Percentiles rank a stretch among this genome's conserved stretches.
These are phyloP conservation scores for Amanita exitialis DNA, from an alignment of 768 basidiomycete species.

Conservation along the genomic window DNA sequence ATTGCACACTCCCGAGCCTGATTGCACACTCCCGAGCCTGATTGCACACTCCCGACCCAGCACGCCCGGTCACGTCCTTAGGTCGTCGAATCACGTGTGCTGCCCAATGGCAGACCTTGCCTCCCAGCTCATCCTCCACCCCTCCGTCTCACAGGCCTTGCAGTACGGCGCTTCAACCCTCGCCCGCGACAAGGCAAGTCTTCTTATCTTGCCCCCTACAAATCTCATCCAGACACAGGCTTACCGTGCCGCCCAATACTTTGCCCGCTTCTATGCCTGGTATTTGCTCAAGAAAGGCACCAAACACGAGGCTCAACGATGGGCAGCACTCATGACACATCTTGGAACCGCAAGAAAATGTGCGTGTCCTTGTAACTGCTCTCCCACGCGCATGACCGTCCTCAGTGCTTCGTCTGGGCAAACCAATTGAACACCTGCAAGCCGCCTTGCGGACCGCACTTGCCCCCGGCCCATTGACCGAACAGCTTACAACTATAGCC, in stretches of 20 bases:
- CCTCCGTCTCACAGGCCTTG: slow-evolving; percentile 62
- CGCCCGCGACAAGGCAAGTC: slow-evolving; percentile 80
- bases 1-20: no score
- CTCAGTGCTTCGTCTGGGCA: slow-evolving; percentile 85
- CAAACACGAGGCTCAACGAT: slow-evolving; percentile 62
- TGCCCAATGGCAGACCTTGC: slow-evolving; percentile 39
- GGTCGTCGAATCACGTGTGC: slow-evolving; percentile 20
- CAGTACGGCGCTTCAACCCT: slow-evolving; percentile 73
- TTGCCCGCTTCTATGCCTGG: slow-evolving; percentile 85
- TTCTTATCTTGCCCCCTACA: not conserved
- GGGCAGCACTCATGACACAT: slow-evolving; percentile 79
- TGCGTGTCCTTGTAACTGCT: slow-evolving; percentile 23
- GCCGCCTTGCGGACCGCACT: slow-evolving; percentile 69
- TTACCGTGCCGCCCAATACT: slow-evolving; percentile 88
- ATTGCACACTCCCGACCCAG: no score
- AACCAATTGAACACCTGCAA: slow-evolving; percentile 90
- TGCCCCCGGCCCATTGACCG: slow-evolving; percentile 42
- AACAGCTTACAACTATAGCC: slow-evolving; percentile 71
- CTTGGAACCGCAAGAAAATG: slow-evolving; percentile 82
- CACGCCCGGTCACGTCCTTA: no score
- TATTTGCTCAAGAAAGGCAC: slow-evolving; percentile 59
- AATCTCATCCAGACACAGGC: slow-evolving; percentile 32
- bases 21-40: no score
- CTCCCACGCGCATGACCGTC: slow-evolving; percentile 4
- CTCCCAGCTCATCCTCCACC: slow-evolving; percentile 80